Conservation (phyloP, 2,329 filamentous ascomycete species). For the Bisporella sp. region DNA sequence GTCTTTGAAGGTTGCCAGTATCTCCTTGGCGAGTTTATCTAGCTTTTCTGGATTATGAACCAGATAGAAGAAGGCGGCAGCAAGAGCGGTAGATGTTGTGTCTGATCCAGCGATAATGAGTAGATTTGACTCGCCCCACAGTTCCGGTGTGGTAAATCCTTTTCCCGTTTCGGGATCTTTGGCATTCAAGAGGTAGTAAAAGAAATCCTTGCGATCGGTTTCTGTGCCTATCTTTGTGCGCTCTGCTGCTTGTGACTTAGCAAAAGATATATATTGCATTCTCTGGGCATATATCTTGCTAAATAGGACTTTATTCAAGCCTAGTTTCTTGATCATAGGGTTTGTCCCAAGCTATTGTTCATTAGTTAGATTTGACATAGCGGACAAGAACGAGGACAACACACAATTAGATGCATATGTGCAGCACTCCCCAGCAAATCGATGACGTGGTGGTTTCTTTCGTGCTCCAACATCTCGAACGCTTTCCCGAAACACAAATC, state of each 20-base stretch:
- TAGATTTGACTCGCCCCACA: slow-evolving; percentile 17
- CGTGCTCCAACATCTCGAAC: slow-evolving; percentile 30
- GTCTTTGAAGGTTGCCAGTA: slow-evolving; percentile 13
- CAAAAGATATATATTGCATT: not conserved
- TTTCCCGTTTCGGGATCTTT: not conserved
- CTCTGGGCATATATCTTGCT: not conserved
- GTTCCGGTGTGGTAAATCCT: slow-evolving; percentile 28
- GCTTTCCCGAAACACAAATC: slow-evolving; percentile 20
- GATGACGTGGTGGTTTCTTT: slow-evolving; percentile 58
- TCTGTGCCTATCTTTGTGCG: slow-evolving; percentile 58
- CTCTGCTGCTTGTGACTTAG: slow-evolving; percentile 55
- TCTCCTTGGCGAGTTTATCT: slow-evolving; percentile 23
- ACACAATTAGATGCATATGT: slow-evolving; percentile 32
- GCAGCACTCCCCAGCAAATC: slow-evolving; percentile 61
- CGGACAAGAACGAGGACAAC: slow-evolving; percentile 21
- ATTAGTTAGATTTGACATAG: slow-evolving; percentile 54
- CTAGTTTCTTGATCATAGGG: not conserved
- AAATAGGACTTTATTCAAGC: slow-evolving; percentile 23
- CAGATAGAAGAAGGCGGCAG: slow-evolving; percentile 33
- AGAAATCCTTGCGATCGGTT: slow-evolving; percentile 59
- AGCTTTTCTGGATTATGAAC: slow-evolving; percentile 25
- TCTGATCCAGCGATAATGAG: slow-evolving; percentile 28
- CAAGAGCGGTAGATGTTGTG: slow-evolving; percentile 33
- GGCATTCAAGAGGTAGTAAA: slow-evolving; percentile 57
- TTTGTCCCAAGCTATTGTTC: slow-evolving; percentile 46